phyloP scores from a whole-genome alignment of 2,329 filamentous ascomycete species.

The Talaromyces sp. region DNA sequence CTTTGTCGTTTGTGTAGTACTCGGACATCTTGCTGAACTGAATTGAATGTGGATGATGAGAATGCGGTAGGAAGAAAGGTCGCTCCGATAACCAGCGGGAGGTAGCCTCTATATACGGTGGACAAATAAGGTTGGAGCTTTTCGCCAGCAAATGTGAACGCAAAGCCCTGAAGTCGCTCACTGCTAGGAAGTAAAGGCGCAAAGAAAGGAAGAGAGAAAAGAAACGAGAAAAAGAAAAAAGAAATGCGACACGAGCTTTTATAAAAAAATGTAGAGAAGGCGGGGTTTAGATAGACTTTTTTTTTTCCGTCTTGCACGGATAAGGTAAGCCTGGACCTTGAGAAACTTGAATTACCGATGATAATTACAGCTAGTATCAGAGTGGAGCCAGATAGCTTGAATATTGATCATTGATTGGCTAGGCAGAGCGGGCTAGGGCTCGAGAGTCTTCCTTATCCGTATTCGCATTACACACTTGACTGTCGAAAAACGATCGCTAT shows the following conservation, averaged over 20 bases:
- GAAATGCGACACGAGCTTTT: not conserved
- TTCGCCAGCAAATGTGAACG: slow-evolving; percentile 48
- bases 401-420: not conserved
- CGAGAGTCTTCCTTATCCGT: not conserved
- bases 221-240: not conserved
- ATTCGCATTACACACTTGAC: not conserved
- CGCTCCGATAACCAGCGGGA: slow-evolving; percentile 7
- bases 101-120: not conserved
- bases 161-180: slow-evolving; percentile 61
- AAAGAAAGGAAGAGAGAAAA: slow-evolving; percentile 7
- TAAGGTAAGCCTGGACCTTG: not conserved
- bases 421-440: not conserved
- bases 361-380: slow-evolving; percentile 1
- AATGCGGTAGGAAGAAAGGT: not conserved
- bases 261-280: not conserved
- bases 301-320: slow-evolving; percentile 2
- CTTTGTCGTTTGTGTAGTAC: slow-evolving; percentile 8
- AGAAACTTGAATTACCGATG: not conserved
- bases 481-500: not conserved
- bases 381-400: not conserved
- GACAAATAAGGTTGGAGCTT: slow-evolving; percentile 43
- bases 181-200: slow-evolving; percentile 22
- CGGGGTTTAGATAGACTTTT: slow-evolving; percentile 14
- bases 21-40: slow-evolving; percentile 27
- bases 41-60: not conserved